Conservation (phyloP, 2,329 filamentous ascomycete species). For the Alternaria metachromatica region DNA sequence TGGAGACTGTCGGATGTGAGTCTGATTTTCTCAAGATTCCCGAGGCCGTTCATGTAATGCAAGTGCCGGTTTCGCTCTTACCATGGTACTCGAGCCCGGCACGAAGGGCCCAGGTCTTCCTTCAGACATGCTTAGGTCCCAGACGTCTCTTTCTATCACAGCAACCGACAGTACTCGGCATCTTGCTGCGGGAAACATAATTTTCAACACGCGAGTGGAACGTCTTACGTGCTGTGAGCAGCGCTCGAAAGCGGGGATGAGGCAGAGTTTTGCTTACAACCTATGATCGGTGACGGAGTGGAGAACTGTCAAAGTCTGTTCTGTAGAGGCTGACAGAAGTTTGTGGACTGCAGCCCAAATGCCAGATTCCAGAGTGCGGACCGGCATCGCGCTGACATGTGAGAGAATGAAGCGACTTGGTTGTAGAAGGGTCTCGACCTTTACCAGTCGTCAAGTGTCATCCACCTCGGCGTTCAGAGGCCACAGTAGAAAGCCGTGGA, state of each 20-base stretch:
- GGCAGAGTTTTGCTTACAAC: background rate
- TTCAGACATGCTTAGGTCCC: background rate
- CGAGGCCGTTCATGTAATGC: background rate
- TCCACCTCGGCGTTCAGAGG: background rate
- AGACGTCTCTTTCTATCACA: background rate
- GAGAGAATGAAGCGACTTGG: background rate
- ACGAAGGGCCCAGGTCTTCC: background rate
- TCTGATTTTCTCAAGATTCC: background rate
- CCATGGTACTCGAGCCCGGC: background rate
- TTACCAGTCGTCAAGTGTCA: background rate
- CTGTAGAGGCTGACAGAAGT: background rate
- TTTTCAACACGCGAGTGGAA: background rate
- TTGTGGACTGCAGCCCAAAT: background rate
- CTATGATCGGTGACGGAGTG: background rate
- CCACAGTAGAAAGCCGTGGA: background rate
- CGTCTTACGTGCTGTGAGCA: background rate
- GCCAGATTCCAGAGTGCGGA: background rate
- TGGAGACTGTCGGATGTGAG: background rate
- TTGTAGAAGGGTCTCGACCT: conserved; percentile 6
- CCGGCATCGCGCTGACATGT: background rate
- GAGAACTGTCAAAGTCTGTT: background rate
- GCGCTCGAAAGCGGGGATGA: background rate
- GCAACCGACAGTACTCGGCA: background rate
- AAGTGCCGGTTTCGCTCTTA: background rate
- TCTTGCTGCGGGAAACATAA: background rate